phyloP scores from a whole-genome alignment of 2,329 filamentous ascomycete genomes.

The Apiospora koreana region DNA sequence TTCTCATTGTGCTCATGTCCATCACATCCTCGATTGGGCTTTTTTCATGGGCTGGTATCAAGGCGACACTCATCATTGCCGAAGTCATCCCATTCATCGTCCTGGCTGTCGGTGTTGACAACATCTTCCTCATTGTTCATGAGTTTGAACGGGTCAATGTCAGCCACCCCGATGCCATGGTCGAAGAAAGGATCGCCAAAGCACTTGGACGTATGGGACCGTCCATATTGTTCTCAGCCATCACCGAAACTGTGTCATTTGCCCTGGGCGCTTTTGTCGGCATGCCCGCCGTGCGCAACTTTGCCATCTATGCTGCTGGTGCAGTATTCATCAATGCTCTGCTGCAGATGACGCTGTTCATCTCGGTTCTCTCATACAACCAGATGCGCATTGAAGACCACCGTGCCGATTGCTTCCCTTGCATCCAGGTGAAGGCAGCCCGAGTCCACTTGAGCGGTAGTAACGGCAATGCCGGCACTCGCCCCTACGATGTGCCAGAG shows the following conservation, averaged over 20 bases:
- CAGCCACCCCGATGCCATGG: constrained; percentile 84
- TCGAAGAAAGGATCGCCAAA: constrained; percentile 82
- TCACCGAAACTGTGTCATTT: constrained; percentile 92
- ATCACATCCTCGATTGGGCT: constrained; percentile 93
- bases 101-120: constrained; percentile 94
- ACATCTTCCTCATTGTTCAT: constrained; percentile 98
- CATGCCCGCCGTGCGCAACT: constrained; percentile 97
- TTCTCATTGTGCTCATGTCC: constrained; percentile 95
- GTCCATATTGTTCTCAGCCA: constrained; percentile 92
- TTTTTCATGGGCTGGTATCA: constrained; percentile 88
- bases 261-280: constrained; percentile 90
- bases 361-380: constrained; percentile 88
- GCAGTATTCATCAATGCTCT: constrained; percentile 96
- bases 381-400: constrained; percentile 87
- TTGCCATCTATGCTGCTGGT: constrained; percentile 93
- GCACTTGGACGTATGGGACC: constrained; percentile 96
- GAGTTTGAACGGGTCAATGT: constrained; percentile 95
- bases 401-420: constrained; percentile 90
- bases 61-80: constrained; percentile 95
- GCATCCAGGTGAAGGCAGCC: constrained; percentile 76
- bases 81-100: constrained; percentile 99
- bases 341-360: constrained; percentile 96
- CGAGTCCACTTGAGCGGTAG: constrained; percentile 64
- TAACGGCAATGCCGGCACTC: constrained; percentile 58
- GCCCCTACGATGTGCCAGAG: constrained; percentile 74